Evolutionary conservation across 257 asterid species (phyloP).

Genomic region (Galeopsis tetrahit): DNA sequence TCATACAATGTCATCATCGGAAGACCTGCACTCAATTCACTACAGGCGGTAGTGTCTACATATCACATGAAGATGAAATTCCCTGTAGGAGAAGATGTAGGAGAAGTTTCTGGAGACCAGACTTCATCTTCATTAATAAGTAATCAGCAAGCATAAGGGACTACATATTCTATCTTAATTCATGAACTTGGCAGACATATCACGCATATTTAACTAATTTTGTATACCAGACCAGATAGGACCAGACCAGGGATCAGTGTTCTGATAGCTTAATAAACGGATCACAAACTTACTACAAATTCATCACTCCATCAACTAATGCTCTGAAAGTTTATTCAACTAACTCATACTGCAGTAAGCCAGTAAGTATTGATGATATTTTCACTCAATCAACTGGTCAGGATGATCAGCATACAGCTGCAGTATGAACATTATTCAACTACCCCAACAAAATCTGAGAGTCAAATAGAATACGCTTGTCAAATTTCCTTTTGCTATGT

Average conservation of each 20-base stretch:
- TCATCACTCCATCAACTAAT: background rate
- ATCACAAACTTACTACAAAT: background rate
- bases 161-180: background rate
- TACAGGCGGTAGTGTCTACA: no score
- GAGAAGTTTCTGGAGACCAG: no score
- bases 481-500: background rate
- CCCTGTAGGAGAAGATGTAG: no score
- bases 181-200: background rate
- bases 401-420: background rate
- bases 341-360: conserved; percentile 13
- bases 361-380: conserved; percentile 1
- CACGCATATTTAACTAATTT: background rate
- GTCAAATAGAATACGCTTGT: background rate
- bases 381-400: background rate
- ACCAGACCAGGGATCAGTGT: background rate
- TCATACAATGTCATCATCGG: no score
- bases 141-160: background rate
- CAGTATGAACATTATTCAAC: conserved; percentile 6
- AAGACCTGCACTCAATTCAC: no score
- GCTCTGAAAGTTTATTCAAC: background rate
- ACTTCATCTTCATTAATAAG: no score
- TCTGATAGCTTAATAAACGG: background rate
- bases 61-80: no score
- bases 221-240: background rate
- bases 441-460: background rate